Base-by-base conservation (phyloP, 768 basidiomycete species). In the Chlorophyllum brunneum region DNA sequence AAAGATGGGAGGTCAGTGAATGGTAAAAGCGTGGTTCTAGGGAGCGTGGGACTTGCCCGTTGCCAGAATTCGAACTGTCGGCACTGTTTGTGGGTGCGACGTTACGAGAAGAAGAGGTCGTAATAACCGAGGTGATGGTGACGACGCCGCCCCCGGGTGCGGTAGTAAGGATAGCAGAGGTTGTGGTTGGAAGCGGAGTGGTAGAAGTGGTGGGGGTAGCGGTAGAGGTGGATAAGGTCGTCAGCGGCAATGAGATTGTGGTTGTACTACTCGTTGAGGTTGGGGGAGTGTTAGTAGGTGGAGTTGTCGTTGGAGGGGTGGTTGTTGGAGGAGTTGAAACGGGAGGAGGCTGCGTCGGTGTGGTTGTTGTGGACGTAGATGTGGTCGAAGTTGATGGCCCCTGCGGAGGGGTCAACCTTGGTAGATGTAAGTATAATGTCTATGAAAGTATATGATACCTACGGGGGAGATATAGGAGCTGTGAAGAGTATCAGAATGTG, bases 111-210 rank as follows among this genome's bases (percentile, higher is more conserved):
- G 56, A 43, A 13, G 63, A 38, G 4, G 55, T 43, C n/a, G 58
- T 45, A 24, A 37, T 27, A 9, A 61, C 59, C 3, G 63, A 56
- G n/a, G 61, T 63, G 16, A 48, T 54, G 4, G 62, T 65, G 15
- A 62, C 55, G 4, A 59, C 45, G 20, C 47, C 56, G 4, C 46
- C 42, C 0, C 37, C 45, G 15, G 37, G 8, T 1, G 38, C 27
- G 33, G 54, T 49, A 3, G 39, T 51, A 11, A 44, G 33, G 13
- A 43, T 43, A 5, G 41, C 46, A 29, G 52, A 10, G 20, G 47
- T 51, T 6, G 53, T 23, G 7, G 62, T 11, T 2, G 46, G 38
- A 11, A 41, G 33, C 10, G 51, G 41, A 1, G 61, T 51, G 34
- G 52, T 55, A 10, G 55, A 38, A 9, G 55, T 56, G 0, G 62